These are phyloP conservation scores for Dryas octopetala DNA, from an alignment of 306 rosid species.

Conservation along the genomic window DNA sequence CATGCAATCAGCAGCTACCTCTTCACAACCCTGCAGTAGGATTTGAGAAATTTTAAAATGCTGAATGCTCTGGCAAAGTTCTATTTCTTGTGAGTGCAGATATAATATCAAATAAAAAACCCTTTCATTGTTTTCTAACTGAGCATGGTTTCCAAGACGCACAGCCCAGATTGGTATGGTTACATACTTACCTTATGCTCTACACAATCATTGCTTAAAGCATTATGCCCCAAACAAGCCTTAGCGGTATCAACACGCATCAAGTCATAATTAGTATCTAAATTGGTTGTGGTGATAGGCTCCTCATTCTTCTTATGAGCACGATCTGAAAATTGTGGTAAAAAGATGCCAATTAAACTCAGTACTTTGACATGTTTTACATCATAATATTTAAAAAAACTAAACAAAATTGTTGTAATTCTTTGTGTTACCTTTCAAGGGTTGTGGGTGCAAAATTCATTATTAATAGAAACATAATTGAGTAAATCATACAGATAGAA, in stretches of 20 bases:
- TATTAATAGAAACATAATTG: not conserved
- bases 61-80: not conserved
- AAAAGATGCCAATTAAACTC: slow-evolving; percentile 29
- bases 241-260: slow-evolving; percentile 49
- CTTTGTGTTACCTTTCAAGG: too few species aligned
- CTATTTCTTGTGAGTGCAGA: not conserved
- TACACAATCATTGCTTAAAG: slow-evolving; percentile 43
- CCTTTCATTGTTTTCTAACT: not conserved
- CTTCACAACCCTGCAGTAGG: slow-evolving; percentile 51
- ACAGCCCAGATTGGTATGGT: not conserved
- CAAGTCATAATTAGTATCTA: slow-evolving; percentile 39
- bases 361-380: slow-evolving; percentile 13
- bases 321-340: slow-evolving; percentile 48
- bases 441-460: not conserved
- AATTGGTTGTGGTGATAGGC: slow-evolving; percentile 35
- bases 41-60: slow-evolving; percentile 13
- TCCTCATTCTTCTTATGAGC: slow-evolving; percentile 55
- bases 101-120: slow-evolving; percentile 15
- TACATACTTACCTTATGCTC: slow-evolving; percentile 57
- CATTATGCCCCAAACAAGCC: slow-evolving; percentile 58
- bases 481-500: not conserved
- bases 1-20: slow-evolving; percentile 41
- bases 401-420: not conserved
- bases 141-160: not conserved
- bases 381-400: not conserved